phyloP scores from a whole-genome alignment of 345 rosid species.

The Angophora floribunda region DNA sequence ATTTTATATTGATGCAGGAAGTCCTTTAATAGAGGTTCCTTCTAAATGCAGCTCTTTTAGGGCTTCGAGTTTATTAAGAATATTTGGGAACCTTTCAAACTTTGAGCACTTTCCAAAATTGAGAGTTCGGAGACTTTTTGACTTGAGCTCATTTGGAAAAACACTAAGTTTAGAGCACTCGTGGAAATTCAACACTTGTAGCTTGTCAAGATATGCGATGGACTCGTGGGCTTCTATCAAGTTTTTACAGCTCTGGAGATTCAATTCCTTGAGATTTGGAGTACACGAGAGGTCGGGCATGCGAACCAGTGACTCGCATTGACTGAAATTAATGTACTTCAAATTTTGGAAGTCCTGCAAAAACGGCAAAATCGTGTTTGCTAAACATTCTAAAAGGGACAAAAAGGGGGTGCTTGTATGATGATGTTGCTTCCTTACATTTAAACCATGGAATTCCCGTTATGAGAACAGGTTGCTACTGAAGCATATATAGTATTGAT shows the following conservation, averaged over 20 bases:
- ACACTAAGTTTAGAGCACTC: background rate
- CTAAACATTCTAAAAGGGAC: background rate
- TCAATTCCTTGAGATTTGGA: background rate
- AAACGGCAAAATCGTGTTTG: background rate
- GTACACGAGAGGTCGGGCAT: fast-evolving
- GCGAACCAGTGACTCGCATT: fast-evolving
- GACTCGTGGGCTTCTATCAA: background rate
- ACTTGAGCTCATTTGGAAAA: background rate
- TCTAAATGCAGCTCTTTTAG: fast-evolving
- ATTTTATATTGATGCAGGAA: background rate
- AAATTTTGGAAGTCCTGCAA: background rate
- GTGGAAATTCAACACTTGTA: fast-evolving
- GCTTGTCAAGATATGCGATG: background rate
- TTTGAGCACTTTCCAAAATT: fast-evolving
- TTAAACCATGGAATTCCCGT: too few species aligned
- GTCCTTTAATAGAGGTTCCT: fast-evolving
- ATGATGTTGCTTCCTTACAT: background rate
- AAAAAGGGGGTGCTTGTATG: background rate
- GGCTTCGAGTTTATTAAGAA: background rate
- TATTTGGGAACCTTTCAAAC: background rate
- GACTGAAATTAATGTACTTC: background rate
- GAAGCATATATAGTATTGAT: too few species aligned
- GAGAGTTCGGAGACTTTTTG: background rate
- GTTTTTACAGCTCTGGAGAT: fast-evolving
- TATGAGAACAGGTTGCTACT: too few species aligned